Evolutionary conservation across 371 early-diverging fungal species (phyloP).

Genomic region (Chytridiales sp.): DNA sequence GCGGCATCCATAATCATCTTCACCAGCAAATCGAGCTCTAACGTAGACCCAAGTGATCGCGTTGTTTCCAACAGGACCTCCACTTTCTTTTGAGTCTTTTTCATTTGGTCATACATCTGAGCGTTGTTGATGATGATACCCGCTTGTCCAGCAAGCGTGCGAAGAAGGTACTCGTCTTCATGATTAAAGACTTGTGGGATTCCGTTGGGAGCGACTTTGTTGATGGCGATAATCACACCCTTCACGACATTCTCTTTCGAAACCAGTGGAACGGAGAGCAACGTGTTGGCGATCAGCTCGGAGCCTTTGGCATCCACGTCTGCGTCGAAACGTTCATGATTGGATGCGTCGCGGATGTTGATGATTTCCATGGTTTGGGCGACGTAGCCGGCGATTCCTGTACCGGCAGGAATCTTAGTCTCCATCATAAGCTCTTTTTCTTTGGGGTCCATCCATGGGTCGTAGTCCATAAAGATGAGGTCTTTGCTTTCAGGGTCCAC

Average conservation of each 20-base stretch:
- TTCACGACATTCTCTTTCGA: conserved; percentile 27
- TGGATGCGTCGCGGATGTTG: conserved; percentile 39
- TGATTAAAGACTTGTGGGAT: conserved; percentile 29
- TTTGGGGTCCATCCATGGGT: conserved; percentile 28
- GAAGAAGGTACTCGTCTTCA: conserved; percentile 42
- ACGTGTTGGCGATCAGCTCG: conserved; percentile 16
- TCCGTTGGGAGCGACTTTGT: conserved; percentile 38
- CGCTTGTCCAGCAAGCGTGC: conserved; percentile 26
- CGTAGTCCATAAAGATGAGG: conserved; percentile 29
- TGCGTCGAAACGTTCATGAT: conserved; percentile 33
- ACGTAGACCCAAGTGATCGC: conserved; percentile 35
- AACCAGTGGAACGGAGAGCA: conserved; percentile 38
- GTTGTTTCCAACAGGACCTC: conserved; percentile 50
- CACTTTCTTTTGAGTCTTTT: conserved; percentile 48
- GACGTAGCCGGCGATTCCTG: conserved; percentile 41
- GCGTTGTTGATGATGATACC: conserved; percentile 44
- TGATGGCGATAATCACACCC: conserved; percentile 44
- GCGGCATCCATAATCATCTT: conserved; percentile 49
- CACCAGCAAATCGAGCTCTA: conserved; percentile 41
- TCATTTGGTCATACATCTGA: conserved; percentile 38
- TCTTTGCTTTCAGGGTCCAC: conserved; percentile 40
- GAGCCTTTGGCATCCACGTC: conserved; percentile 31
- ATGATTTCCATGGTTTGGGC: conserved; percentile 26
- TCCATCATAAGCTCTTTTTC: conserved; percentile 28
- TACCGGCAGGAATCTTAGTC: conserved; percentile 28